Evolutionary conservation across 768 basidiomycete genomes (phyloP), one percentile per base, ranked within the genome.

Genomic region (Podaxis sp.): DNA sequence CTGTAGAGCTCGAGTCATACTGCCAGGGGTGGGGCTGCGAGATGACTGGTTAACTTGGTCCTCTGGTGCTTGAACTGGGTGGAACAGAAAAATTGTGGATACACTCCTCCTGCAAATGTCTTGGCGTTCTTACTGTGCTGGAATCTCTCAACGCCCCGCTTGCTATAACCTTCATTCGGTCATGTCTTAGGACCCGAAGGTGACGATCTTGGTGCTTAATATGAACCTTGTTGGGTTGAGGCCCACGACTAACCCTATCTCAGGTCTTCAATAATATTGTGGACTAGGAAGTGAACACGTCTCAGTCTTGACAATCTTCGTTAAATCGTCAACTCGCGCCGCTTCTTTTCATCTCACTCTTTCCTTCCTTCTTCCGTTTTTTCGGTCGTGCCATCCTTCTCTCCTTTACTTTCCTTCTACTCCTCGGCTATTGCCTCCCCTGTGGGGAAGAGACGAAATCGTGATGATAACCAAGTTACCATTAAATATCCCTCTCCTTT

Each of bases 391-490:
- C 27, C 36, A 16, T 35, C 32, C 18, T 28, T 36, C 28, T 28
- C 28, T 5, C 7, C 21, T 35, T 46, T 6, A 7, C 40, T 28
- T 32, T 23, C 32, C 35, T 48, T 35, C 28, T 5, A 16, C 35
- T 16, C 32, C 7, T 32, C 6, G 32, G 32, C 32, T 32, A 32
- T 32, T 32, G 9, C 32, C 32, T 32, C 32, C 32, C 32, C 7
- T 32, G 7, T 32, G 36, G 51, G 13, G 54, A 25, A 25, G 18
- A 55, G 23, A 14, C 23, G 25, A 25, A 38, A 5, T 35, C 10
- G 21, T 23, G 57, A 59, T 59, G 50, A 51, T 51, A 16, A 37
- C 50, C 48, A 40, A 51, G 50, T n/a, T 50, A 14, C 14, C 48
- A 9, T 13, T 58, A 16, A 16, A 50, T 40, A 59, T 50, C 18